These are phyloP conservation scores for Suillus hirtellus DNA, from an alignment of 768 basidiomycete genomes.

Conservation along the genomic window DNA sequence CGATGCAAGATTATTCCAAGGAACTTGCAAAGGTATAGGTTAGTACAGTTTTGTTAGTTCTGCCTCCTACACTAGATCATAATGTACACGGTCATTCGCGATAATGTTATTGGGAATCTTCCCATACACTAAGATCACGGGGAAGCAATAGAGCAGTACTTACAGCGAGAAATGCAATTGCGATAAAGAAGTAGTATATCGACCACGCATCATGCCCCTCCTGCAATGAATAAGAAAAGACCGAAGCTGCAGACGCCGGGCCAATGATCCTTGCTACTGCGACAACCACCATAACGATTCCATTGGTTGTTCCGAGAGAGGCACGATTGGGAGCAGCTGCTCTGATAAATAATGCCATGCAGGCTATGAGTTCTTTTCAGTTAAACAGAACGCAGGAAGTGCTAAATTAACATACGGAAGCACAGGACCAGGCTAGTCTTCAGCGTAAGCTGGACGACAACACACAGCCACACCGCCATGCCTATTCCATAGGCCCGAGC, in stretches of 20 bases:
- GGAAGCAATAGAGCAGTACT: neutral
- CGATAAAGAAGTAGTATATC: neutral
- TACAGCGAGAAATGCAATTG: neutral
- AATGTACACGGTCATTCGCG: neutral
- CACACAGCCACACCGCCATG: constrained; percentile 45
- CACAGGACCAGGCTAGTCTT: neutral
- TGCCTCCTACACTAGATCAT: too few species aligned
- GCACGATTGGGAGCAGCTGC: neutral
- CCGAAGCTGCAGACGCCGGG: neutral
- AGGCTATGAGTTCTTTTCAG: neutral
- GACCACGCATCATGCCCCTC: neutral
- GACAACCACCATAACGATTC: neutral
- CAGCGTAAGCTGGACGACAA: constrained; percentile 48
- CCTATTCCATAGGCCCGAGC: neutral
- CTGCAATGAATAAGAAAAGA: neutral
- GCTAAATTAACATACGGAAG: neutral
- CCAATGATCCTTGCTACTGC: neutral
- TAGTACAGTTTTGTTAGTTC: too few species aligned
- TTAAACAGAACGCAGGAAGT: neutral
- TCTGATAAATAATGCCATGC: neutral
- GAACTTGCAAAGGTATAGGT: too few species aligned
- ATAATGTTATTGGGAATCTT: neutral
- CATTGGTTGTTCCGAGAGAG: neutral
- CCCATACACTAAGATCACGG: neutral
- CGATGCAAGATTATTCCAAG: too few species aligned